phyloP scores from a whole-genome alignment of 2,329 filamentous ascomycete genomes.

The Passalora sequoiae region DNA sequence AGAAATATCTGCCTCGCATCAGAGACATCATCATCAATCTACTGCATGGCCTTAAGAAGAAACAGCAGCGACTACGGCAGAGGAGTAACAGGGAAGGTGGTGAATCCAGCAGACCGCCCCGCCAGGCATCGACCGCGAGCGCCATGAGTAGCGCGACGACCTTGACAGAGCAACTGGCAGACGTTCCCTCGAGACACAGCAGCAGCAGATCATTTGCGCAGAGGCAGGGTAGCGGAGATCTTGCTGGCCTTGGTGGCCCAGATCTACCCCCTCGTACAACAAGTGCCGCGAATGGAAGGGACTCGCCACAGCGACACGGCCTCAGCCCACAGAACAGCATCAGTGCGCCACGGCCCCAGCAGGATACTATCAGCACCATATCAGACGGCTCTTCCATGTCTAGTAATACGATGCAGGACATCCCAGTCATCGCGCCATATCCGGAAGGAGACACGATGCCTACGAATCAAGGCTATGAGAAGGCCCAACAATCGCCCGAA shows the following conservation, averaged over 20 bases:
- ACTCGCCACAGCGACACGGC: constrained; percentile 42
- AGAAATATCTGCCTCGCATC: constrained; percentile 88
- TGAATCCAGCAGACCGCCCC: constrained; percentile 27
- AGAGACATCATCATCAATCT: constrained; percentile 98
- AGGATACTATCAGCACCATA: constrained; percentile 32
- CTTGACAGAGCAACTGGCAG: constrained; percentile 44
- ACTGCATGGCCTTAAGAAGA: constrained; percentile 90
- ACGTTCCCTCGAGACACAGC: constrained; percentile 36
- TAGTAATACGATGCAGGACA: constrained; percentile 70
- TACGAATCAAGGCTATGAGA: constrained; percentile 21
- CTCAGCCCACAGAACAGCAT: constrained; percentile 34
- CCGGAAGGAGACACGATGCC: constrained; percentile 56
- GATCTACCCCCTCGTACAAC: constrained; percentile 47
- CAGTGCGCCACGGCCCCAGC: constrained; percentile 13
- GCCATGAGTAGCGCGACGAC: constrained; percentile 41
- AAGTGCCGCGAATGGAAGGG: constrained; percentile 37
- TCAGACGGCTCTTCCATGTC: constrained; percentile 57
- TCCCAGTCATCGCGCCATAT: constrained; percentile 69
- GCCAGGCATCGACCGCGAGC: constrained; percentile 46
- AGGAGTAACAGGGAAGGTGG: constrained; percentile 43
- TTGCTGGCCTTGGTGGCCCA: constrained; percentile 34
- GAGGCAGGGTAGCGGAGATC: constrained; percentile 40
- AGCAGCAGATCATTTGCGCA: constrained; percentile 39
- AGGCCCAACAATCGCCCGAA: constrained; percentile 36
- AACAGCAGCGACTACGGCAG: constrained; percentile 78